A percentile compares a stretch with the other conserved stretches of the same genome.
phyloP scores from a whole-genome alignment of 225 moss, liverwort and hornwort species.

The Lunularia cruciata region DNA sequence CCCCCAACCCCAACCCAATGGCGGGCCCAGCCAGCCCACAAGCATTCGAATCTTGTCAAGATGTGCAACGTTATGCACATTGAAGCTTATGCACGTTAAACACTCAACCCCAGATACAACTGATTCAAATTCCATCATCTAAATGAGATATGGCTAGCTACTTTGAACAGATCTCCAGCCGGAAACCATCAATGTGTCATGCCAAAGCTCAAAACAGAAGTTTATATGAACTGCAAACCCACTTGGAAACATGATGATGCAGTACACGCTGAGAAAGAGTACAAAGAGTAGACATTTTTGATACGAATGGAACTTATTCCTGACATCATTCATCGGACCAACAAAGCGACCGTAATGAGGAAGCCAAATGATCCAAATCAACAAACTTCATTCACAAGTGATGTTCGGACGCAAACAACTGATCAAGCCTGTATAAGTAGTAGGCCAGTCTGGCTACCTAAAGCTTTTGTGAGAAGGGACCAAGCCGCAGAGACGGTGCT shows the following conservation, averaged over 20 bases:
- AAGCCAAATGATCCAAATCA: slow-evolving; percentile 25
- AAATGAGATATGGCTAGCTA: neutral
- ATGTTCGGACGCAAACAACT: slow-evolving; percentile 36
- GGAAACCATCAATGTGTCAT: neutral
- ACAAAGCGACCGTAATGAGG: slow-evolving; percentile 22
- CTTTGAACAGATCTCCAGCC: slow-evolving; percentile 15
- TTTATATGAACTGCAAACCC: neutral
- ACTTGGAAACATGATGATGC: neutral
- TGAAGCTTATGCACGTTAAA: slow-evolving; percentile 17
- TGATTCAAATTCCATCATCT: neutral
- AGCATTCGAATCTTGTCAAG: slow-evolving; percentile 51
- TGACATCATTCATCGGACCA: slow-evolving; percentile 24
- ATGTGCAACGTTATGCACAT: slow-evolving; percentile 35
- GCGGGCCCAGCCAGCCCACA: slow-evolving; percentile 55
- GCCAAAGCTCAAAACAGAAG: no score
- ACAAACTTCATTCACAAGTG: slow-evolving; percentile 30
- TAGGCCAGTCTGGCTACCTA: slow-evolving; percentile 55
- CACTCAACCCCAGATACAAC: slow-evolving; percentile 13
- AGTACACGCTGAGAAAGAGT: neutral
- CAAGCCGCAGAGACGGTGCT: slow-evolving; percentile 41
- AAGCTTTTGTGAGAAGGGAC: slow-evolving; percentile 47
- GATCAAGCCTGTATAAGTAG: slow-evolving; percentile 43
- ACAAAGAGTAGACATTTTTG: no score
- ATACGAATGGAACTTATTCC: slow-evolving; percentile 6
- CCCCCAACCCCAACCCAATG: slow-evolving; percentile 38